Conservation (phyloP, 2,329 filamentous ascomycete genomes). For the Aspergillus flavus region DNA sequence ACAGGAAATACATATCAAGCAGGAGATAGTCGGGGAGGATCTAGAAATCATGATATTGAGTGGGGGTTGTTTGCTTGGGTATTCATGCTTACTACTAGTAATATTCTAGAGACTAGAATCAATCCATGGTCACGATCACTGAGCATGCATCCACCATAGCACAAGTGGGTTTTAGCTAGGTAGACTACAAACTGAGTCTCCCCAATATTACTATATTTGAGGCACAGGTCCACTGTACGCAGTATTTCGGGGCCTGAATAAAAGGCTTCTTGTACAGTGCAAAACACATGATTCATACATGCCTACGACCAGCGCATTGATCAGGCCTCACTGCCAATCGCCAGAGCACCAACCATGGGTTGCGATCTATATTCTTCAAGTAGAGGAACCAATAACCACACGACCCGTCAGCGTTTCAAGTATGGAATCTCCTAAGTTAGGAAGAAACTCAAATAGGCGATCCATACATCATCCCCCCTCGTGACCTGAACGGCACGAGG, state of each 20-base stretch:
- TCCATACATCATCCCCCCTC: conserved; percentile 13
- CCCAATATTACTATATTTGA: neutral
- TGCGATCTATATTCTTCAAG: conserved; percentile 5
- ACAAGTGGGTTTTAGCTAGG: neutral
- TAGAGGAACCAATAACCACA: neutral
- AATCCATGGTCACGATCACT: neutral
- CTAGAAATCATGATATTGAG: neutral
- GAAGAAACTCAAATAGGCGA: neutral
- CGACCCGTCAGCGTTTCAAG: neutral
- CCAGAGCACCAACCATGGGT: neutral
- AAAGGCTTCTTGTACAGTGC: neutral
- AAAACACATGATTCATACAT: conserved; percentile 4
- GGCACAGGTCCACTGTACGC: neutral
- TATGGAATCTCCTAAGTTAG: neutral
- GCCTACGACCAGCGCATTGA: neutral
- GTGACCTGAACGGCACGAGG: conserved; percentile 17
- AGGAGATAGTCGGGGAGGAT: neutral
- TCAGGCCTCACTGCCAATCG: neutral
- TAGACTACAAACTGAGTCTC: neutral
- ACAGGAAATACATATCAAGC: neutral
- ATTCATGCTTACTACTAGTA: neutral
- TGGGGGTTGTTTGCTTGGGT: neutral
- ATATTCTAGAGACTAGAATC: too few relatives aligned
- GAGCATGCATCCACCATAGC: neutral
- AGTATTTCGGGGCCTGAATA: neutral